phyloP scores from a whole-genome alignment of 2,329 filamentous ascomycete genomes.

The Sarocladiaceae sp. region DNA sequence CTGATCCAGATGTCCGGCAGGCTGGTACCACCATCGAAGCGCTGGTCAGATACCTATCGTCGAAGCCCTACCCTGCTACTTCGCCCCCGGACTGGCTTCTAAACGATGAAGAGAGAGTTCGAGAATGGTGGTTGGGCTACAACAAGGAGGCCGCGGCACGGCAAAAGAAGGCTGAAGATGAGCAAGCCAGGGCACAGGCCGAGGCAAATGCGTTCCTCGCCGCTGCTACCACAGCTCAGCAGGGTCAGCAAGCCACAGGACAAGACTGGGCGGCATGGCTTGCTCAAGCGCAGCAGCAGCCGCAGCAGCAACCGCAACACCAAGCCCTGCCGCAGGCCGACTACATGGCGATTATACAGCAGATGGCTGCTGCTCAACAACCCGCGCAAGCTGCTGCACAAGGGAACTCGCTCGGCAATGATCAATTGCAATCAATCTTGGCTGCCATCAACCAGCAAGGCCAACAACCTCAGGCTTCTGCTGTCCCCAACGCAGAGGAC shows the following conservation, averaged over 20 bases:
- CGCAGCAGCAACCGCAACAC: conserved; percentile 17
- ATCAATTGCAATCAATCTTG: conserved; percentile 5
- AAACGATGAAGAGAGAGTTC: conserved; percentile 37
- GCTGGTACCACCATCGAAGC: conserved; percentile 37
- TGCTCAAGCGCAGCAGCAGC: conserved; percentile 14
- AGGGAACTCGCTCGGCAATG: conserved; percentile 11
- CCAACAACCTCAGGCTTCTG: conserved; percentile 13
- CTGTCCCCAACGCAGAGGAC: conserved; percentile 30
- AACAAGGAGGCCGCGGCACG: conserved; percentile 31
- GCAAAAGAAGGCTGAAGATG: conserved; percentile 32
- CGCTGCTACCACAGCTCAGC: conserved; percentile 15
- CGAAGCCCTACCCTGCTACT: conserved; percentile 41
- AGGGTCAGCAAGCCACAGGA: conserved; percentile 12
- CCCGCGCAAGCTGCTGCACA: conserved; percentile 16
- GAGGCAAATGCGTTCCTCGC: conserved; percentile 24
- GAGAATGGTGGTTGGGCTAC: conserved; percentile 48
- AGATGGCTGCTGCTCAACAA: conserved; percentile 29
- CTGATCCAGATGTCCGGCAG: conserved; percentile 35
- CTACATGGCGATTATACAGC: conserved; percentile 36
- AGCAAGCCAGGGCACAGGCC: conserved; percentile 26
- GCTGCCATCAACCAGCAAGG: not conserved
- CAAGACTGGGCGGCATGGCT: conserved; percentile 25
- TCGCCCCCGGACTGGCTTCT: conserved; percentile 48
- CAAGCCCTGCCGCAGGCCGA: conserved; percentile 26
- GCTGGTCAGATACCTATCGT: conserved; percentile 33